A percentile compares a stretch with the other conserved stretches of the same genome.
These are phyloP conservation scores for Wickerhamomyces sp. DNA, from an alignment of 1,139 yeast genomes.

Conservation along the genomic window DNA sequence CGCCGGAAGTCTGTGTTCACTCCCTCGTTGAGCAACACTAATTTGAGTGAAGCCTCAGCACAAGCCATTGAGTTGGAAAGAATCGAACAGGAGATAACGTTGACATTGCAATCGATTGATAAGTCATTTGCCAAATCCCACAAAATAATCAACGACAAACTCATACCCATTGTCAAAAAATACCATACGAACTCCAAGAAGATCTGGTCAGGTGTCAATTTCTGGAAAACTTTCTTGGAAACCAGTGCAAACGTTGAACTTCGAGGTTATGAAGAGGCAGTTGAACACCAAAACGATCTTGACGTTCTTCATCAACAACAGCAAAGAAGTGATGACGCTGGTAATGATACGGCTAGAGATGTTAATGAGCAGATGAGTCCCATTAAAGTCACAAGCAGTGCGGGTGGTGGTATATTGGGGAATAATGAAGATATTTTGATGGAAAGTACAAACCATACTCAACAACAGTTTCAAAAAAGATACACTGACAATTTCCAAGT, in stretches of 20 bases:
- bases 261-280: constrained; percentile 51
- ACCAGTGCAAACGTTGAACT: constrained; percentile 68
- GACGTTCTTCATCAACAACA: constrained; percentile 1
- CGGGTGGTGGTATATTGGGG: constrained; percentile 2
- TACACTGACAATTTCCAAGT: constrained; percentile 9
- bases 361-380: constrained; percentile 24
- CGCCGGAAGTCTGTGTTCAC: constrained; percentile 23
- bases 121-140: constrained; percentile 62
- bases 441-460: constrained; percentile 19
- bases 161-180: constrained; percentile 56
- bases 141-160: constrained; percentile 52
- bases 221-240: constrained; percentile 75
- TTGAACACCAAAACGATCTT: constrained; percentile 7
- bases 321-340: neutral
- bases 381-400: constrained; percentile 12
- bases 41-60: constrained; percentile 19
- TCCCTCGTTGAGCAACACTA: constrained; percentile 13
- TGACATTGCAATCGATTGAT: constrained; percentile 76
- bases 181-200: constrained; percentile 51
- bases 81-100: constrained; percentile 77
- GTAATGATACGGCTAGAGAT: constrained; percentile 11
- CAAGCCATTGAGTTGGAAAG: constrained; percentile 58
- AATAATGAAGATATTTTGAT: constrained; percentile 10
- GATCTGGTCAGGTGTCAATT: constrained; percentile 57
- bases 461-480: constrained; percentile 14